Percentiles rank a stretch among this genome's conserved stretches.
These are phyloP conservation scores for Lecanicillium sp. DNA, from an alignment of 2,329 filamentous ascomycete species.

Conservation along the genomic window DNA sequence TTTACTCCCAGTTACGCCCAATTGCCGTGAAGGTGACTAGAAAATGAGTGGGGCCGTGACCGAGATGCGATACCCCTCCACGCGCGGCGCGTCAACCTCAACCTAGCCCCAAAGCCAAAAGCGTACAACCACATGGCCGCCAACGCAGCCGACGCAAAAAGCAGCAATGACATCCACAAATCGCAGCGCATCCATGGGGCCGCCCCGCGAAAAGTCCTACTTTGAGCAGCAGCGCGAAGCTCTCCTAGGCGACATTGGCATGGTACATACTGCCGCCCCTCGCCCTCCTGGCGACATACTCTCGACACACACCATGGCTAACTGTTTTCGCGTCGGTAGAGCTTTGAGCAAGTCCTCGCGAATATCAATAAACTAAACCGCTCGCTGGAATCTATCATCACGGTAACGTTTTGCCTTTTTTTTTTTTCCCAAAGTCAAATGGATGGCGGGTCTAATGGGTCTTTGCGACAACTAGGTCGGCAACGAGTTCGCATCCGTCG, in stretches of 20 bases:
- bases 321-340: slow-evolving; percentile 28
- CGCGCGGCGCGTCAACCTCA: neutral
- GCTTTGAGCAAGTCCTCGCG: slow-evolving; percentile 83
- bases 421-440: neutral
- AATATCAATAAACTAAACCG: slow-evolving; percentile 96
- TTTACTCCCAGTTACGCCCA: too few relatives aligned
- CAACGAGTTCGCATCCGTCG: slow-evolving; percentile 95
- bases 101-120: neutral
- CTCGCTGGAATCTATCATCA: slow-evolving; percentile 82
- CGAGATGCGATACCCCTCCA: neutral
- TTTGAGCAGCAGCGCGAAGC: slow-evolving; percentile 71
- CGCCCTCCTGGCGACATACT: too few relatives aligned
- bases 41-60: neutral
- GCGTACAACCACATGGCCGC: too few relatives aligned
- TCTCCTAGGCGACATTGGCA: slow-evolving; percentile 64
- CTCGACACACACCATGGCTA: too few relatives aligned
- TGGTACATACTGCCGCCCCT: slow-evolving; percentile 36
- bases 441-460: neutral
- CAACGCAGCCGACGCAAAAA: neutral
- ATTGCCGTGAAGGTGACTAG: too few relatives aligned
- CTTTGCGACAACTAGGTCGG: too few relatives aligned
- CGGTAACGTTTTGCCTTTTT: slow-evolving; percentile 56
- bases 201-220: slow-evolving; percentile 44
- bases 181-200: slow-evolving; percentile 18
- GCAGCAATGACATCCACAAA: slow-evolving; percentile 24